Base-by-base conservation (phyloP, 139 green algal species). In the Limnomonas spitsbergensis region DNA sequence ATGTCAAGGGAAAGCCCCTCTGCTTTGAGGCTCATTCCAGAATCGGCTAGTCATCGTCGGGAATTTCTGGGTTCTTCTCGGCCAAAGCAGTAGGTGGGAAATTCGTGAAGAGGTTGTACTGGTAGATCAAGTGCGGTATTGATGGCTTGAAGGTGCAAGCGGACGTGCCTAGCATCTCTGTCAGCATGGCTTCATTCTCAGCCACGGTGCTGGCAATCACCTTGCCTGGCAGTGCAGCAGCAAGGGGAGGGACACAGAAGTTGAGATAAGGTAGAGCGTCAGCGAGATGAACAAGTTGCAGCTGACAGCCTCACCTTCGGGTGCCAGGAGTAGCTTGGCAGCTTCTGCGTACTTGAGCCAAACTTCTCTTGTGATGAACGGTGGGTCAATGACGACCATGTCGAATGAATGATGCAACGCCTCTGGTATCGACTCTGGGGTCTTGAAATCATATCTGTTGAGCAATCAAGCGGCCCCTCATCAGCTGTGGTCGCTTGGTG, bases 281-380 rank as follows among this genome's bases (percentile, higher is more conserved):
- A 61, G 14, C 14, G 47, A 20, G 20, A 61, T 20, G 47, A 29
- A 14, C 14, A 61, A 29, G 47, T 20, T 29, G 14, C n/a, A n/a
- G n/a, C n/a, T n/a, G n/a, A n/a, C n/a, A n/a, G n/a, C n/a, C n/a
- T n/a, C n/a, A 61, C 47, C 47, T 61, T 61, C 47, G 20, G 14
- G 14, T 20, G 14, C 20, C 38, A 92, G 84, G 76, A 94, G 81
- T 40, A 90, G 75, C 54, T 82, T 83, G 1, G 86, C 78, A 2
- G 90, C 80, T 32, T 77, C 66, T 34, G 87, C 81, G 40, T 94
- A 94, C 66, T 89, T 85, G 34, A 81, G 74, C 90, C 90, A 94
- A 27, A 93, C 88, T 53, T 92, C 89, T 38, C 80, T 29, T 7
- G 88, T 93, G 81, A 94, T 93, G 82, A 94, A 94, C 2, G 90